Evolutionary conservation across 192 early-diverging fungal species (phyloP).

Genomic region (Podila horticola): DNA sequence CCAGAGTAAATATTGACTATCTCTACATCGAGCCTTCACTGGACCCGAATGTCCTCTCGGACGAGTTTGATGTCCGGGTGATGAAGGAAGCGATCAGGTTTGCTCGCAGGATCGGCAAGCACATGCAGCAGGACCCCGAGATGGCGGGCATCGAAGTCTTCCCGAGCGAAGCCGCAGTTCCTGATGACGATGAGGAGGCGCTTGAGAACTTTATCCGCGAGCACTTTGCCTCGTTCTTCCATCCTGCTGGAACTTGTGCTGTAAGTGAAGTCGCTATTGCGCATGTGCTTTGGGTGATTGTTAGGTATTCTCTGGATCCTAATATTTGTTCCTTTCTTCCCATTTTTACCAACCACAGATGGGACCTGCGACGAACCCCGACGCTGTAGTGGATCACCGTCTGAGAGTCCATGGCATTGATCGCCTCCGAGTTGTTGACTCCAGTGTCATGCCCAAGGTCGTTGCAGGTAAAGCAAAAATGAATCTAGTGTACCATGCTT

Average conservation of each 20-base stretch:
- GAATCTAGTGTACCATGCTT: background rate
- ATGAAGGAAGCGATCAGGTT: constrained; percentile 10
- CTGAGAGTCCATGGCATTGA: constrained; percentile 23
- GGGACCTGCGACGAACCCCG: constrained; percentile 13
- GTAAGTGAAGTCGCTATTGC: constrained; percentile 8
- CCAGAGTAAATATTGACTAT: background rate
- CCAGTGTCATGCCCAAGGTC: constrained; percentile 26
- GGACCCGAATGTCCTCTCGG: constrained; percentile 14
- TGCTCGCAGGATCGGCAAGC: constrained; percentile 8
- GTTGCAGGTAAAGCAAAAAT: constrained; percentile 10
- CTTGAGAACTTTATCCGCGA: constrained; percentile 7
- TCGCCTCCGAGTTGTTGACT: constrained; percentile 17
- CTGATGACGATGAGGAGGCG: constrained; percentile 12
- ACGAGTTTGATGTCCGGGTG: constrained; percentile 19
- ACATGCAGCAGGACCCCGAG: constrained; percentile 12
- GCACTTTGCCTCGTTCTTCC: constrained; percentile 3
- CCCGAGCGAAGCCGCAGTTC: constrained; percentile 6
- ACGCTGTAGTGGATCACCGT: constrained; percentile 14
- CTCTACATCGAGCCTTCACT: constrained; percentile 3
- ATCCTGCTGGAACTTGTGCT: constrained; percentile 20
- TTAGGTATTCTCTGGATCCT: too few relatives aligned
- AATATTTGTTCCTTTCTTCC: background rate
- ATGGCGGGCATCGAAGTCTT: constrained; percentile 9
- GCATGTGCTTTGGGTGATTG: background rate
- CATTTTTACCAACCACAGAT: background rate